Conservation (phyloP, 768 basidiomycete species). For the Paxillus involutus region DNA sequence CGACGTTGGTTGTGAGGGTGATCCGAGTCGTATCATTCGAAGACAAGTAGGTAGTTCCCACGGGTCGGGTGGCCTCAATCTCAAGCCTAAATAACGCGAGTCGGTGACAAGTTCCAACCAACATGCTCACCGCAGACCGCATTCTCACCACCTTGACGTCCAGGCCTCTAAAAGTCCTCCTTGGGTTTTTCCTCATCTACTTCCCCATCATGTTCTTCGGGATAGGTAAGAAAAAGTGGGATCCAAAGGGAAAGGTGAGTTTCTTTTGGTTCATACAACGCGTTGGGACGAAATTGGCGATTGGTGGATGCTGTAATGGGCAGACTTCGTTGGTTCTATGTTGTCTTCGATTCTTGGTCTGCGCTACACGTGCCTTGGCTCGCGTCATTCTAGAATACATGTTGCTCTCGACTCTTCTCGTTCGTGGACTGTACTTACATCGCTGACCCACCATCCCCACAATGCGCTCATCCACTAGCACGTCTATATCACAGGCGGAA, state of each 20-base stretch:
- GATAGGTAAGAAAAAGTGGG: conserved; percentile 40
- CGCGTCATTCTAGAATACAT: not conserved
- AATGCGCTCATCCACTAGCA: conserved; percentile 48
- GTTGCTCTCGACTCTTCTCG: not conserved
- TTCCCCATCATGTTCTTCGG: conserved; percentile 19
- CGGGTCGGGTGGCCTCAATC: no score
- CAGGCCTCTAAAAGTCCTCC: not conserved
- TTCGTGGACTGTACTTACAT: not conserved
- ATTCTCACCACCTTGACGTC: not conserved
- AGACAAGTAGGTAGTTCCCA: no score
- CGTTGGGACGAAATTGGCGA: not conserved
- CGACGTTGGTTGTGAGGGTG: no score
- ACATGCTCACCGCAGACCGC: not conserved
- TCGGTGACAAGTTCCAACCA: no score
- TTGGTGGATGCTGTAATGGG: conserved; percentile 34
- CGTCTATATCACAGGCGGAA: conserved; percentile 84
- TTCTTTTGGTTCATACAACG: no score
- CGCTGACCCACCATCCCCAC: not conserved
- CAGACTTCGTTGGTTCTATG: conserved; percentile 39
- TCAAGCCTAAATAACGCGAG: no score
- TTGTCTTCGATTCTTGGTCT: not conserved
- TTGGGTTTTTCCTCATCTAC: conserved; percentile 12
- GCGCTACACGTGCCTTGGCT: not conserved
- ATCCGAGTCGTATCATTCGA: no score
- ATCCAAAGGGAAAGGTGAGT: conserved; percentile 45